Evolutionary conservation across 306 rosid genomes (phyloP), one percentile per base, ranked within the genome.

Genomic region (Vigna radiata): DNA sequence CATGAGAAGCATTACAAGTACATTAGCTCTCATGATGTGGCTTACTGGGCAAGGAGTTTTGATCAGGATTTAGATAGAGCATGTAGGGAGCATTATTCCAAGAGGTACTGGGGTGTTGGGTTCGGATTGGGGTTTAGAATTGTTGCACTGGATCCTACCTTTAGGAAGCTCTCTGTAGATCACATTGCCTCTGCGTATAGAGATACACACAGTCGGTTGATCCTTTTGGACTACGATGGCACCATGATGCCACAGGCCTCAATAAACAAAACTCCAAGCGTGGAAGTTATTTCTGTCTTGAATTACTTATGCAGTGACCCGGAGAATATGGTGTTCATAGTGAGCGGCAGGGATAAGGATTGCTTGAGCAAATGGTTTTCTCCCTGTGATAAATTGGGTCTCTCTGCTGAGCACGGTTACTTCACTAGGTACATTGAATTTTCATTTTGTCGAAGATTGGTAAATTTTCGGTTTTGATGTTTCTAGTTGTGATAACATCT

Each of bases 1-100:
- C 96, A 91, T 19, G 91, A 91, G 77, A 91, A 89, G 85, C 89
- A 91, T 83, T 89, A 89, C 3, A 91, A 91, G 85, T 91, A 91
- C 58, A 89, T 91, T 15, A 91, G 85, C 59, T 86, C 93, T 15
- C 96, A 91, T 68, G 96, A 91, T 69, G 93, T 91, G 6, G 87
- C 87, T 0, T 91, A 84, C 58, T 91, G 96, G 96, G 91, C 90
- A 1, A 55, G 56, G 78, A 91, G 96, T 81, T 91, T 91, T 33
- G 92, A 91, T 80, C 90, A 85, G 50, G 96, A 91, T 48, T 90
- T 91, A 14, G 94, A 81, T 75, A 86, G 94, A 59, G 89, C 89
- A 66, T 86, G 88, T 36, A 79, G 85, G 43, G 89, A 86, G 43
- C 92, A 86, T 82, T 83, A 86, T 73, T 46, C 3, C 2, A 87